phyloP scores from a whole-genome alignment of 306 rosid species.

The Casuarina glauca region DNA sequence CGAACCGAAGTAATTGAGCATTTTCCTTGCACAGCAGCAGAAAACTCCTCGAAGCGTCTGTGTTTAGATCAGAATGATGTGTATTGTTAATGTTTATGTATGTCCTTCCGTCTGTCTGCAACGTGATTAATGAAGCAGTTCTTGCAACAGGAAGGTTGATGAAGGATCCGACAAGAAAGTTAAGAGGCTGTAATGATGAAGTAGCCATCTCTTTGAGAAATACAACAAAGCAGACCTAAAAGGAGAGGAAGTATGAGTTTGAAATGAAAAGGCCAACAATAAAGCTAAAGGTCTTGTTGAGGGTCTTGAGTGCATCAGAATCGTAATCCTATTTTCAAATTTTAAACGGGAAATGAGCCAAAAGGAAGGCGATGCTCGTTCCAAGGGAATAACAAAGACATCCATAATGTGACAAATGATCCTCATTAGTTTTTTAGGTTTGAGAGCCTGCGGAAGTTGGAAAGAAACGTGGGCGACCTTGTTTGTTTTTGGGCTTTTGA shows the following conservation, averaged over 20 bases:
- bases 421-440: slow-evolving; percentile 28
- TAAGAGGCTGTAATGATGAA: background rate
- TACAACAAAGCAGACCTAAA: background rate
- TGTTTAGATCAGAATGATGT: too few species aligned
- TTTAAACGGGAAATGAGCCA: slow-evolving; percentile 20
- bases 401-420: slow-evolving; percentile 49
- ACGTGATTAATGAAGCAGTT: too few species aligned
- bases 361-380: slow-evolving; percentile 3
- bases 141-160: background rate
- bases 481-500: slow-evolving; percentile 66
- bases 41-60: too few species aligned
- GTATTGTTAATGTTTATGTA: too few species aligned
- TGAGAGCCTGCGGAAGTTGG: slow-evolving; percentile 25
- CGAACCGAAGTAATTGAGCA: too few species aligned
- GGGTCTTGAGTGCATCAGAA: slow-evolving; percentile 36
- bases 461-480: slow-evolving; percentile 52
- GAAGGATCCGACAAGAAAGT: background rate
- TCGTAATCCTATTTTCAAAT: slow-evolving; percentile 19
- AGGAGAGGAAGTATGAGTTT: background rate
- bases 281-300: slow-evolving; percentile 34
- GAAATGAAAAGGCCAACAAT: slow-evolving; percentile 27
- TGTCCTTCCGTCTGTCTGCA: too few species aligned
- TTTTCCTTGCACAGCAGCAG: too few species aligned
- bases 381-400: slow-evolving; percentile 45
- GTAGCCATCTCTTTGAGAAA: background rate